A percentile compares a stretch with the other conserved stretches of the same genome.
These are phyloP conservation scores for Schizophyllum commune DNA, from an alignment of 1,284 basidiomycete species.

Conservation along the genomic window DNA sequence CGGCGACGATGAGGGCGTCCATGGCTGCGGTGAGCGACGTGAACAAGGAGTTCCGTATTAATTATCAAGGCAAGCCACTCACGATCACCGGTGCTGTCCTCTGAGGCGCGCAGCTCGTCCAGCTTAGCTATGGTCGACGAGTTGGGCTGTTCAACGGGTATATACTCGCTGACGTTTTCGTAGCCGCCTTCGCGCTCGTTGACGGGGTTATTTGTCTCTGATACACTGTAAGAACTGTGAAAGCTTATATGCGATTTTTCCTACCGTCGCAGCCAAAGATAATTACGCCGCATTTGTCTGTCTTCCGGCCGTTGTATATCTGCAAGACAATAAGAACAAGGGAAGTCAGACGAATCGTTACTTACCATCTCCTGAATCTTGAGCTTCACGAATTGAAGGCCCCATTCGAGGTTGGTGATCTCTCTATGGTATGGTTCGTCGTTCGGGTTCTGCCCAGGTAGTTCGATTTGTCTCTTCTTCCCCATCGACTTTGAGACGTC, in stretches of 20 bases:
- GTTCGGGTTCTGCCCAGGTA: conserved; percentile 42
- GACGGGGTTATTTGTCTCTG: conserved; percentile 44
- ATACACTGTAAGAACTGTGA: not conserved
- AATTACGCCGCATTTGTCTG: conserved; percentile 84
- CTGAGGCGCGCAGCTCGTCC: conserved; percentile 54
- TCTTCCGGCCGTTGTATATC: conserved; percentile 88
- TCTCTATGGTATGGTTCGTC: conserved; percentile 39
- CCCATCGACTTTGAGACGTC: conserved; percentile 87
- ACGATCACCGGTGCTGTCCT: conserved; percentile 57
- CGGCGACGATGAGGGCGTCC: conserved; percentile 79
- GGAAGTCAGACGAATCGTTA: not conserved
- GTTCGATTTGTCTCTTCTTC: conserved; percentile 44
- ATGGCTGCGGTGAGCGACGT: conserved; percentile 48
- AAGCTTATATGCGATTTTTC: conserved; percentile 17
- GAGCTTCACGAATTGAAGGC: conserved; percentile 78
- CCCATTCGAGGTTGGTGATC: conserved; percentile 74
- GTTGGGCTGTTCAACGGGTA: conserved; percentile 73
- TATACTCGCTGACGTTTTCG: conserved; percentile 70
- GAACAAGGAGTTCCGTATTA: not conserved
- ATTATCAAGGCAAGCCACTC: conserved; percentile 21
- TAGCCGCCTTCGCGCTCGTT: conserved; percentile 62
- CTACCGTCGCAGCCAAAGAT: conserved; percentile 82
- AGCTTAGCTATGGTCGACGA: conserved; percentile 70
- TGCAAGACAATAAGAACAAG: conserved; percentile 22
- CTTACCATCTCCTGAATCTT: conserved; percentile 84